phyloP scores from a whole-genome alignment of 208 protist genomes.

The Trypanosoma theileri region DNA sequence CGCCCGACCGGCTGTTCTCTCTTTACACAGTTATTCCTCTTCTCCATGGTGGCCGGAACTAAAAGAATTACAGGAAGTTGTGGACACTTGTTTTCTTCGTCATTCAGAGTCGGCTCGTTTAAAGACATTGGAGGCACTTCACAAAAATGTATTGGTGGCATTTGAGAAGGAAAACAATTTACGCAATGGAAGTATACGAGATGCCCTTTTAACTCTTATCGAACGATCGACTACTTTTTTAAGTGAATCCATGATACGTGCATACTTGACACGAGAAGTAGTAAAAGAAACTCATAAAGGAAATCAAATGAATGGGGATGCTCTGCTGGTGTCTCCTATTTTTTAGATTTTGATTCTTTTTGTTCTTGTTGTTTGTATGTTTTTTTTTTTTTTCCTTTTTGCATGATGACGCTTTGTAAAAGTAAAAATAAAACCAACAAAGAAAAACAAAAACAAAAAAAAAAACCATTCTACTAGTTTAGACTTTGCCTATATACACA shows the following conservation, averaged over 20 bases:
- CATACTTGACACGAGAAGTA: constrained; percentile 1
- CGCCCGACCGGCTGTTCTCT: constrained; percentile 49
- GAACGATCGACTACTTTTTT: background rate
- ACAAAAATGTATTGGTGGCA: constrained; percentile 3
- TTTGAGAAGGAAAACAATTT: constrained; percentile 8
- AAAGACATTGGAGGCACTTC: background rate
- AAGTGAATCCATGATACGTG: constrained; percentile 3
- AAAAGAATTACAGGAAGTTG: constrained; percentile 33
- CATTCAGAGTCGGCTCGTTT: background rate
- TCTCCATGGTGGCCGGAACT: constrained; percentile 53
- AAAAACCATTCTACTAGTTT: no score
- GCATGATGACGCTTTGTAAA: no score
- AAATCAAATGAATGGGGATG: background rate
- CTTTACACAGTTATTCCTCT: constrained; percentile 43
- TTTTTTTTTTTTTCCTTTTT: no score
- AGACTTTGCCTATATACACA: no score
- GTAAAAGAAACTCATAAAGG: background rate
- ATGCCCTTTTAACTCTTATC: background rate
- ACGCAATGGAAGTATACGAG: constrained; percentile 3
- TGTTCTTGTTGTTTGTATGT: no score
- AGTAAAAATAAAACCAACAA: no score
- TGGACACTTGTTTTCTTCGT: constrained; percentile 48
- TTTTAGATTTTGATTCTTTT: no score
- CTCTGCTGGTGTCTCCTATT: no score
- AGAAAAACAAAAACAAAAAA: no score